These are phyloP conservation scores for Backusella macrospora DNA, from an alignment of 192 early-diverging fungal genomes.

Conservation along the genomic window DNA sequence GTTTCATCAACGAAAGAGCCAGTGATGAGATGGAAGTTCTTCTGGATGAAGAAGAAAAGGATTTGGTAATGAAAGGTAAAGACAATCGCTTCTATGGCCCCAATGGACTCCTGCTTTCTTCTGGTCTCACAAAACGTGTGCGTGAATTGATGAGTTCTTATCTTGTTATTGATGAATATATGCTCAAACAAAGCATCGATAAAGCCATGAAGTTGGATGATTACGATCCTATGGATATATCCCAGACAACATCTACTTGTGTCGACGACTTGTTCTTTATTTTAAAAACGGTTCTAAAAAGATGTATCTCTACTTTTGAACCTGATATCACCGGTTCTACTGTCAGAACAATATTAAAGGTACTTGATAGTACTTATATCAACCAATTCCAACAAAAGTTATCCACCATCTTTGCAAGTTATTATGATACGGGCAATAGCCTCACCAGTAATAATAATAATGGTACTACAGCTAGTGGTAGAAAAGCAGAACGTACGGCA, in stretches of 20 bases:
- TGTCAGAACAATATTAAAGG: slow-evolving; percentile 64
- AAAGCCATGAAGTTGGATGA: slow-evolving; percentile 78
- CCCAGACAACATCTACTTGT: slow-evolving; percentile 54
- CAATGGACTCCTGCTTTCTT: slow-evolving; percentile 56
- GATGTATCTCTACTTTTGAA: slow-evolving; percentile 75
- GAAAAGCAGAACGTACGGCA: slow-evolving; percentile 43
- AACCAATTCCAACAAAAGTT: slow-evolving; percentile 63
- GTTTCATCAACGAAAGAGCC: slow-evolving; percentile 84
- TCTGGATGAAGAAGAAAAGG: slow-evolving; percentile 21
- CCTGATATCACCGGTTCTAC: slow-evolving; percentile 70
- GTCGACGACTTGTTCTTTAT: slow-evolving; percentile 97
- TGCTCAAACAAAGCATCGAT: slow-evolving; percentile 69
- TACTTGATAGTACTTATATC: slow-evolving; percentile 73
- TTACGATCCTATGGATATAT: slow-evolving; percentile 45
- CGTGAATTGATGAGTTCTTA: slow-evolving; percentile 69
- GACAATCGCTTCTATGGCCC: slow-evolving; percentile 50
- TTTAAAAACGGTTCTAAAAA: slow-evolving; percentile 70
- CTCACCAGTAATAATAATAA: slow-evolving; percentile 39
- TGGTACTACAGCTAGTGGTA: neutral
- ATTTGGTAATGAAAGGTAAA: slow-evolving; percentile 38
- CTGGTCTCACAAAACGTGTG: slow-evolving; percentile 61
- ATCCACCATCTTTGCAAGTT: slow-evolving; percentile 48
- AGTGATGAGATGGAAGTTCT: slow-evolving; percentile 50
- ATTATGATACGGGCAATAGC: slow-evolving; percentile 9
- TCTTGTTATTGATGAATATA: slow-evolving; percentile 76